phyloP scores from a whole-genome alignment of 768 basidiomycete species.

The Suillus lakei region DNA sequence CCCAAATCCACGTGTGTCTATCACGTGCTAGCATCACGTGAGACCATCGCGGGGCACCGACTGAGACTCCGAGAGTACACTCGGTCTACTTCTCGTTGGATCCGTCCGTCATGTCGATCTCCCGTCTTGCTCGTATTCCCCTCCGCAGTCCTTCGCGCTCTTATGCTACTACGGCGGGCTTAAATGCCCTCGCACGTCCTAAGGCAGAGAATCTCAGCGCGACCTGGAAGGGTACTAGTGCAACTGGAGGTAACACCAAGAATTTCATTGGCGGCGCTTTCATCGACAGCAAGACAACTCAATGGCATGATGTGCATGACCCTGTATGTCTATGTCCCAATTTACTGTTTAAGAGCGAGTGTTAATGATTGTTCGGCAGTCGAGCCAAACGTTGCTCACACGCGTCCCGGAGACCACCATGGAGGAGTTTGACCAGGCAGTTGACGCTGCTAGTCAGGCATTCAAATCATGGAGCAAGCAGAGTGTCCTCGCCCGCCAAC shows the following conservation, averaged over 20 bases:
- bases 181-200: constrained; percentile 58
- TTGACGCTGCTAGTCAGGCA: constrained; percentile 81
- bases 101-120: constrained; percentile 27
- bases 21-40: constrained; percentile 6
- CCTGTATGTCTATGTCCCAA: constrained; percentile 59
- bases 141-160: constrained; percentile 30
- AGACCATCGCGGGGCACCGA: constrained; percentile 3
- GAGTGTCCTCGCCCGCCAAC: constrained; percentile 84
- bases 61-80: not conserved
- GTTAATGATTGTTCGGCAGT: constrained; percentile 46
- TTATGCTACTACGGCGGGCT: constrained; percentile 52
- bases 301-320: constrained; percentile 89
- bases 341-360: not conserved
- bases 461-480: constrained; percentile 90
- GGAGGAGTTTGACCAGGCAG: constrained; percentile 82
- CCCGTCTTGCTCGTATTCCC: constrained; percentile 22
- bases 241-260: constrained; percentile 86
- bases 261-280: constrained; percentile 94
- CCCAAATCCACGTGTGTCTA: constrained; percentile 11
- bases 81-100: constrained; percentile 1
- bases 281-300: constrained; percentile 72
- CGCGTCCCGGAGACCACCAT: constrained; percentile 88
- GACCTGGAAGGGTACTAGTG: constrained; percentile 87
- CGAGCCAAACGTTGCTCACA: constrained; percentile 89
- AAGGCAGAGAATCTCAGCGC: constrained; percentile 73